Evolutionary conservation across 2,329 filamentous ascomycete species (phyloP), one percentile per base, ranked within the genome.

Genomic region (Diaporthe batatas): DNA sequence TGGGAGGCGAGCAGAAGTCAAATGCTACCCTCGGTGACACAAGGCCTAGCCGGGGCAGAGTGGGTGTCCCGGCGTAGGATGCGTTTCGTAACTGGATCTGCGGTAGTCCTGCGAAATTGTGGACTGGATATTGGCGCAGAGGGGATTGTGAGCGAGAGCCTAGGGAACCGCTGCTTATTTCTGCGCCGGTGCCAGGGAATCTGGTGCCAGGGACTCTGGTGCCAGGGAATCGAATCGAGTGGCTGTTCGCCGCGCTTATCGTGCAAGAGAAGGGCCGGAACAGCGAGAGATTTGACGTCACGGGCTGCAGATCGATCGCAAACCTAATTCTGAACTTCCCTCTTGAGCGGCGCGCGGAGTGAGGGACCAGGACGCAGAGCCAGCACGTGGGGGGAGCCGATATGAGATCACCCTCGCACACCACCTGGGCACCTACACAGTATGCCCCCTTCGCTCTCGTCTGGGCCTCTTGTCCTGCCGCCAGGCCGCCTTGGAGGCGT

Each of bases 61-160:
- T 69, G 32, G 54, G 47, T 67, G 62, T 67, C 32, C 34, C 44
- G 70, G 70, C 47, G 54, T 34, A 49, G 51, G 51, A 44, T 72
- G 70, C 54, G 70, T 72, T 72, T 72, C 70, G 70, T 55, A 59
- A 53, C 44, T 68, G 49, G 70, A 58, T 57, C 64, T 57, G 51
- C 59, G 51, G 62, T 53, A 67, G 62, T 67, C 62, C 47, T 67
- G 62, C 62, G 53, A 53, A 67, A 57, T 57, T 67, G 70, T 72
- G 70, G 70, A 72, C 44, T 51, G 47, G 39, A 49, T 65, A 47
- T 53, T 67, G 62, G 62, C 62, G 62, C 62, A 42, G 39, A 42
- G 39, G 39, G 39, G 62, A 53, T 67, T 51, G 62, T 47, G 62
- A 67, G 62, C 62, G 53, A 18, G 44, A 47, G 44, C 62, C 62